Evolutionary conservation across 164 flowering plant genomes (phyloP), one percentile per base, ranked within the genome.

Genomic region (Dillenia turbinata): DNA sequence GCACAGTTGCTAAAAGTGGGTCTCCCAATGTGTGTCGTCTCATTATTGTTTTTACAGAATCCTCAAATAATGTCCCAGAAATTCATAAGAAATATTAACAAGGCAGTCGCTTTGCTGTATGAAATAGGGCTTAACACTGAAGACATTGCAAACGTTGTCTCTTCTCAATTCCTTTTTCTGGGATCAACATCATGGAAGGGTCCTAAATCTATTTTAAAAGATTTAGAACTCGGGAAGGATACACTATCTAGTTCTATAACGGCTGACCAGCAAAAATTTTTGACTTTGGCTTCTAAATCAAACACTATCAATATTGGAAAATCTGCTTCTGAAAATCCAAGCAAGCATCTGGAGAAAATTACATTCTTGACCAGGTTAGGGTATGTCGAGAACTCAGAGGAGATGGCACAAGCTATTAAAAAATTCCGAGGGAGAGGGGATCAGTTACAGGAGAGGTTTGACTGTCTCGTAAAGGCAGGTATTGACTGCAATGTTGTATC

Each of bases 381-480:
- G 3, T 82, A 73, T 53, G 47, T 57, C 6, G 89, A 84, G 60
- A 57, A 57, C 63, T 73, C 86, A 11, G 83, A 82, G 3, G 85
- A 82, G 69, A 77, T 82, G 81, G 48, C 56, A 14, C 72, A 74
- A 62, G 86, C 86, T 51, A 48, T 75, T 57, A 82, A 77, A 65
- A 46, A 61, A 72, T 84, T 84, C 44, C 72, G 88, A 11, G 88
- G 86, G 58, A 71, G 79, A 71, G 88, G 84, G 16, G 83, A 79
- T 59, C 83, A 81, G 45, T 61, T 84, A 52, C 88, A 81, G 63
- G 88, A 80, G 64, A 80, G 86, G 49, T 80, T 78, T 59, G 79
- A 82, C 62, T 84, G 86, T 70, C 58, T 84, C 48, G 77, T 82
- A 16, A n/a, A 68, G 52, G 77, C 82, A 26, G 89, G 89, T 50